phyloP scores from a whole-genome alignment of 345 rosid species.

The Brassica napus region Da-Ae NC_063438.1:3744001-3744500 shows the following conservation, averaged over 20 bases:
- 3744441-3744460: slow-evolving; percentile 8
- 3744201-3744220: slow-evolving; percentile 72
- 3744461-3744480: slow-evolving; percentile 42
- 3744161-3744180: slow-evolving; percentile 84
- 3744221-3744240: slow-evolving; percentile 5
- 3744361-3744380: slow-evolving; percentile 78
- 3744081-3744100: background rate
- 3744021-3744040: slow-evolving; percentile 68
- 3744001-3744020: slow-evolving; percentile 71
- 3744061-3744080: background rate
- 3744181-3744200: slow-evolving; percentile 82
- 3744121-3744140: slow-evolving; percentile 86
- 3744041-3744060: background rate
- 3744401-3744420: slow-evolving; percentile 44
- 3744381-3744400: slow-evolving; percentile 98
- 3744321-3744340: slow-evolving; percentile 83
- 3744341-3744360: slow-evolving; percentile 69
- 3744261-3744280: background rate
- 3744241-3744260: background rate
- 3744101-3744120: slow-evolving; percentile 46
- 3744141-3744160: slow-evolving; percentile 82
- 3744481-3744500: slow-evolving; percentile 64
- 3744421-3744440: background rate
- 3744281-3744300: slow-evolving; percentile 81
- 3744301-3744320: slow-evolving; percentile 84